phyloP scores from a whole-genome alignment of 2,329 filamentous ascomycete genomes.

The Claviceps capensis region DNA sequence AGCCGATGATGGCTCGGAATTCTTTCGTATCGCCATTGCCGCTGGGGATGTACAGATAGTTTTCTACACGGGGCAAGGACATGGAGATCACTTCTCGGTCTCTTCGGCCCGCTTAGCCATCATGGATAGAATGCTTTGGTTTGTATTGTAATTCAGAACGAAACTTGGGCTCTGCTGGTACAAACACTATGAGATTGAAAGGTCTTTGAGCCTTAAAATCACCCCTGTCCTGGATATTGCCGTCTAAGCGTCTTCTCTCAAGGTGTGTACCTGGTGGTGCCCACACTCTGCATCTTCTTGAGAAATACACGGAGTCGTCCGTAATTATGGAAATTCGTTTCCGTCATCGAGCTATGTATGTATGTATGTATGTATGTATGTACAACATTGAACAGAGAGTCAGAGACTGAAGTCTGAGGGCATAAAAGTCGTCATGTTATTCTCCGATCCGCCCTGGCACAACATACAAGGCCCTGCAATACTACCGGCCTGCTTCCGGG shows the following conservation, averaged over 20 bases:
- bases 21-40: slow-evolving; percentile 1
- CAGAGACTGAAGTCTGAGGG: not conserved
- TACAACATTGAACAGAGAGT: not conserved
- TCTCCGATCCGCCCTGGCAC: slow-evolving; percentile 5
- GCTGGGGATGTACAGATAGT: slow-evolving; percentile 3
- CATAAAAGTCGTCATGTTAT: slow-evolving; percentile 8
- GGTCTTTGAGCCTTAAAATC: not conserved
- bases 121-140: not conserved
- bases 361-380: not conserved
- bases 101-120: not conserved
- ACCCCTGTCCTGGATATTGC: slow-evolving; percentile 7
- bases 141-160: not conserved
- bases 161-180: not conserved
- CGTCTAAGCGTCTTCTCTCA: slow-evolving; percentile 4
- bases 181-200: not conserved
- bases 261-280: not conserved
- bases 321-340: slow-evolving; percentile 1
- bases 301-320: not conserved
- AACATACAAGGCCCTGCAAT: not conserved
- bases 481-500: slow-evolving; percentile 3
- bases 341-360: not conserved
- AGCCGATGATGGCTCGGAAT: not conserved
- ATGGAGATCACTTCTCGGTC: not conserved
- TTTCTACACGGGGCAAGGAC: not conserved
- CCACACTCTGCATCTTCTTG: slow-evolving; percentile 1